Conservation (phyloP, 2,329 filamentous ascomycete genomes). For the Aureobasidium mangrovei region DNA sequence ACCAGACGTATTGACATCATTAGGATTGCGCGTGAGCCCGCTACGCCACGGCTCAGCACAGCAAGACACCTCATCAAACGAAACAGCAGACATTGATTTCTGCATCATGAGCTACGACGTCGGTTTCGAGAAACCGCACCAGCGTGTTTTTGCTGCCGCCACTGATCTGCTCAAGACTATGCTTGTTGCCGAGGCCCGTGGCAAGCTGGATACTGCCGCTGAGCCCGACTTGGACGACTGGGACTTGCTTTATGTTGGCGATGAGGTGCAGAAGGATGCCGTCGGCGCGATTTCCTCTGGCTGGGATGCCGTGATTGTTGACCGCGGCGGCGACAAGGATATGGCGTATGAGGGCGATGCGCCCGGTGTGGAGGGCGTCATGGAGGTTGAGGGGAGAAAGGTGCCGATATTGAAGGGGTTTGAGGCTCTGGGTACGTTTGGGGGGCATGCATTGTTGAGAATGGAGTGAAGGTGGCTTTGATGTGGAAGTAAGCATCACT, state of each 20-base stretch:
- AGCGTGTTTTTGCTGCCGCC: constrained; percentile 48
- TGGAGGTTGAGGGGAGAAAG: neutral
- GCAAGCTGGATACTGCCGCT: constrained; percentile 13
- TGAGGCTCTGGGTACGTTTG: neutral
- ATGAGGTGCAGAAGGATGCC: constrained; percentile 45
- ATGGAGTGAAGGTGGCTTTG: neutral
- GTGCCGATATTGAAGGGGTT: constrained; percentile 3
- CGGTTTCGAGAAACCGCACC: constrained; percentile 51
- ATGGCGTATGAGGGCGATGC: constrained; percentile 6
- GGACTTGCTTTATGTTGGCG: constrained; percentile 45
- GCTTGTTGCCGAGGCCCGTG: constrained; percentile 19
- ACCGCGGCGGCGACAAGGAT: constrained; percentile 24
- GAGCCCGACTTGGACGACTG: constrained; percentile 22
- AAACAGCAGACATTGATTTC: constrained; percentile 42
- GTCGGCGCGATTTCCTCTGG: constrained; percentile 39
- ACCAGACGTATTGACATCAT: constrained; percentile 42
- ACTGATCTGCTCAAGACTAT: constrained; percentile 34
- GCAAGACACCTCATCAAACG: neutral
- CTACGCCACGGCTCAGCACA: constrained; percentile 21
- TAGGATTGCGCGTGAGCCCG: constrained; percentile 43
- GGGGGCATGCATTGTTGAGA: neutral
- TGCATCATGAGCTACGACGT: constrained; percentile 56
- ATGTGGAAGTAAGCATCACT: neutral
- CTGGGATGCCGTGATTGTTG: constrained; percentile 39
- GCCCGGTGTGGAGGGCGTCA: neutral